A percentile compares a stretch with the other conserved stretches of the same genome.
Evolutionary conservation across 495 filamentous ascomycete species (phyloP).

Genomic region (Trichoderma parareesei): DNA sequence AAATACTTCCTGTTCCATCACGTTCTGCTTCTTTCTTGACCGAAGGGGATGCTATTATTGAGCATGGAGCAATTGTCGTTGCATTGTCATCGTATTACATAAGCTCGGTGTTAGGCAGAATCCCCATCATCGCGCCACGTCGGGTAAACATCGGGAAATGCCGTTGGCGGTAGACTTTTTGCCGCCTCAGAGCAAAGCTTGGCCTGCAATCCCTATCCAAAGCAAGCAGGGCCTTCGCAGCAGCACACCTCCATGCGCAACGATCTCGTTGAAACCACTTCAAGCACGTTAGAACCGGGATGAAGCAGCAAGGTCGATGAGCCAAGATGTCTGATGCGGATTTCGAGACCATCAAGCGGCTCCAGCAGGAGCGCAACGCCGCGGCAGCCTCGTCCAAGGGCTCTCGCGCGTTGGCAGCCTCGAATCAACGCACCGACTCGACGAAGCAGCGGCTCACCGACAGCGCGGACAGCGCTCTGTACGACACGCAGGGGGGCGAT

Average conservation of each 20-base stretch:
- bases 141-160: not conserved
- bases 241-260: slow-evolving; percentile 9
- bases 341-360: slow-evolving; percentile 72
- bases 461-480: slow-evolving; percentile 86
- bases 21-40: too few species aligned
- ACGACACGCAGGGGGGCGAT: slow-evolving; percentile 70
- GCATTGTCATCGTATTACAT: too few species aligned
- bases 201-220: slow-evolving; percentile 1
- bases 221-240: not conserved
- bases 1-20: too few species aligned
- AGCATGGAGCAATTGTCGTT: too few species aligned
- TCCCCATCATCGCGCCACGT: not conserved
- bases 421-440: slow-evolving; percentile 81
- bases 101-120: not conserved
- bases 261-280: not conserved
- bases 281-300: slow-evolving; percentile 11
- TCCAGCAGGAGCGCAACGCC: slow-evolving; percentile 90
- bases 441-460: slow-evolving; percentile 95
- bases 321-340: slow-evolving; percentile 59
- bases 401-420: slow-evolving; percentile 77
- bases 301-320: slow-evolving; percentile 12
- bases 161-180: slow-evolving; percentile 10
- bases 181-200: slow-evolving; percentile 6
- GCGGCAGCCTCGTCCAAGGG: slow-evolving; percentile 73
- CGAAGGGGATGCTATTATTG: too few species aligned